Percentiles rank a stretch among this genome's conserved stretches.
Conservation (phyloP, 1,139 yeast species). For the Magnusiomyces ingens region DNA sequence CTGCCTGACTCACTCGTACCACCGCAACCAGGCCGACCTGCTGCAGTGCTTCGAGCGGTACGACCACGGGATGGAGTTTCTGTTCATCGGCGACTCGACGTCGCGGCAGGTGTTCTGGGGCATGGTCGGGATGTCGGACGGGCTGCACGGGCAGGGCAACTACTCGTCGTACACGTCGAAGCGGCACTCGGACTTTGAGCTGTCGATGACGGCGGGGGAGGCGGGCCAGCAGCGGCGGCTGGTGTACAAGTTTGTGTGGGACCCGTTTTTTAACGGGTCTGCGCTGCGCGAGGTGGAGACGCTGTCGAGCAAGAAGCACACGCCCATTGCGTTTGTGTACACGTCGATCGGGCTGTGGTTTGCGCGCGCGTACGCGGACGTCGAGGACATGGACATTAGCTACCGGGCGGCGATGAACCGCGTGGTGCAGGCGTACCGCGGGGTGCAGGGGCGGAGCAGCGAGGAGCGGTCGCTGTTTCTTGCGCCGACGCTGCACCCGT, state of each 20-base stretch:
- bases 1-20: constrained; percentile 3
- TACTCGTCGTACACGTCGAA: constrained; percentile 7
- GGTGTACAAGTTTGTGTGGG: constrained; percentile 10
- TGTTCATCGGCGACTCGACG: constrained; percentile 14
- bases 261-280: constrained; percentile 15
- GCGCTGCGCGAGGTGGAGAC: constrained; percentile 2
- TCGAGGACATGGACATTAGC: constrained; percentile 4
- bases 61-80: neutral
- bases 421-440: neutral
- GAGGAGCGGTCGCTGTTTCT: neutral
- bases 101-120: constrained; percentile 18
- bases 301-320: neutral
- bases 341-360: constrained; percentile 15
- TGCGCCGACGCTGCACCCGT: neutral
- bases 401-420: constrained; percentile 10
- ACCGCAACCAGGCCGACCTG: neutral
- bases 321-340: constrained; percentile 8
- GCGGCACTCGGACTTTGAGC: constrained; percentile 7
- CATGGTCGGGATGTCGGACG: constrained; percentile 8
- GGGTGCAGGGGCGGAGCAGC: neutral
- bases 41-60: neutral
- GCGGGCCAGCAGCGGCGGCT: neutral
- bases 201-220: neutral
- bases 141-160: constrained; percentile 6
- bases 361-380: constrained; percentile 4